Base-by-base conservation (phyloP, 139 green algal species). In the Coccomyxa sp. region DNA sequence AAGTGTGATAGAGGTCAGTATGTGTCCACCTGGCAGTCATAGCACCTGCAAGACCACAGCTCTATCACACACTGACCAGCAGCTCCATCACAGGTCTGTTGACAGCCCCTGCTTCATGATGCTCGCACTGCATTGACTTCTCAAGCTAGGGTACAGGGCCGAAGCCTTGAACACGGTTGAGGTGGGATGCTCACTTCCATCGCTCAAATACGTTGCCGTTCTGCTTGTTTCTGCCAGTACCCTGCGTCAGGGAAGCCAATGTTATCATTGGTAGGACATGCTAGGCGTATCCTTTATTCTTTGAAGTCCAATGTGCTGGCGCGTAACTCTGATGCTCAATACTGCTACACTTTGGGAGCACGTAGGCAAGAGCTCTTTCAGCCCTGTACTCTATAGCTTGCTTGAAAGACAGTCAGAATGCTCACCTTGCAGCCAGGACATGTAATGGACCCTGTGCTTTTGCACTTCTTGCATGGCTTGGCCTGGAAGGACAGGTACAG, bases 1-100 rank as follows among this genome's bases (percentile, higher is more conserved):
- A n/a, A n/a, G n/a, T n/a, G n/a, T n/a, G n/a, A n/a, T n/a, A n/a
- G n/a, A n/a, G n/a, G n/a, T n/a, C n/a, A n/a, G n/a, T n/a, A n/a
- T n/a, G n/a, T n/a, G n/a, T n/a, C n/a, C 44, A 58, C 44, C 44
- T 88, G 84, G 74, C 84, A 88, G 69, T 88, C 82, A 76, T 87
- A 88, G 68, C 84, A 88, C 81, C 77, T 81, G 69, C 22, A 12
- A 9, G 33, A 44, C 14, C 69, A 41, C 22, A 64, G 27, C 50
- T 31, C 27, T 22, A 64, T 3, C 22, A 7, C 5, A 64, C 50
- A 22, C 50, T 64, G 5, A n/a, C 50, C 27, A 22, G 1, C 3
- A 64, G 50, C 14, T 58, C 12, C 10, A 10, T 10, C 27, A 64
- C 50, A 64, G 27, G 18, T 64, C 1, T 10, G 50, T 34, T 31